These are phyloP conservation scores for Debaryomyces sp. DNA, from an alignment of 1,139 yeast species.

Conservation along the genomic window DNA sequence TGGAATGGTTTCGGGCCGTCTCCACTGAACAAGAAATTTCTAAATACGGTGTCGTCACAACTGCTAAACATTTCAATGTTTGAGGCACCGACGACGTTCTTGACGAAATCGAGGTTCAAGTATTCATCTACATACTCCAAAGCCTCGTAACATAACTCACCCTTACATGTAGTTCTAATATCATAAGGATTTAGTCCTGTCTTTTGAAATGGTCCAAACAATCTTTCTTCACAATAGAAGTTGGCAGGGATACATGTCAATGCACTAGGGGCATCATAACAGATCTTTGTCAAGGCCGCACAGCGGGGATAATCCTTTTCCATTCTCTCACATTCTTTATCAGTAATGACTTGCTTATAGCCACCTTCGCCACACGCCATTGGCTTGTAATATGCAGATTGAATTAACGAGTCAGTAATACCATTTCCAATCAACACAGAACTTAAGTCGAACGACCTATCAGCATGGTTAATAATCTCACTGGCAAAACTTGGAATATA, in stretches of 20 bases:
- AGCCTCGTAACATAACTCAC: constrained; percentile 59
- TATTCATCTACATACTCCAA: constrained; percentile 57
- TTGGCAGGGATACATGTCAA: constrained; percentile 59
- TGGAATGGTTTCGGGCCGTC: constrained; percentile 72
- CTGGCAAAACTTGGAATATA: constrained; percentile 79
- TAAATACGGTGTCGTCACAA: constrained; percentile 59
- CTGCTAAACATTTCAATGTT: constrained; percentile 56
- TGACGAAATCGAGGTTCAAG: constrained; percentile 61
- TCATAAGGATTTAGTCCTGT: constrained; percentile 74
- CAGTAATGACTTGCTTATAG: constrained; percentile 62
- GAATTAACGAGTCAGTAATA: constrained; percentile 73
- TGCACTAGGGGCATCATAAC: constrained; percentile 50
- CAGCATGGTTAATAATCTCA: constrained; percentile 68
- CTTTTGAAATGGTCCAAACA: constrained; percentile 53
- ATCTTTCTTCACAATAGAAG: constrained; percentile 38
- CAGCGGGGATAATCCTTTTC: constrained; percentile 57
- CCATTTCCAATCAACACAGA: constrained; percentile 86
- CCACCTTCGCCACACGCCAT: constrained; percentile 90
- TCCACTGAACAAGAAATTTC: constrained; percentile 57
- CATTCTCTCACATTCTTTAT: constrained; percentile 63
- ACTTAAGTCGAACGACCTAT: constrained; percentile 64
- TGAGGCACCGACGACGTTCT: constrained; percentile 60
- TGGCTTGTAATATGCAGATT: constrained; percentile 69
- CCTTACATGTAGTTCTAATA: constrained; percentile 61
- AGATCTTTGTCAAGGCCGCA: constrained; percentile 50